These are phyloP conservation scores for Coprinopsis cinerea DNA, from an alignment of 768 basidiomycete species.

Conservation along the genomic window DNA sequence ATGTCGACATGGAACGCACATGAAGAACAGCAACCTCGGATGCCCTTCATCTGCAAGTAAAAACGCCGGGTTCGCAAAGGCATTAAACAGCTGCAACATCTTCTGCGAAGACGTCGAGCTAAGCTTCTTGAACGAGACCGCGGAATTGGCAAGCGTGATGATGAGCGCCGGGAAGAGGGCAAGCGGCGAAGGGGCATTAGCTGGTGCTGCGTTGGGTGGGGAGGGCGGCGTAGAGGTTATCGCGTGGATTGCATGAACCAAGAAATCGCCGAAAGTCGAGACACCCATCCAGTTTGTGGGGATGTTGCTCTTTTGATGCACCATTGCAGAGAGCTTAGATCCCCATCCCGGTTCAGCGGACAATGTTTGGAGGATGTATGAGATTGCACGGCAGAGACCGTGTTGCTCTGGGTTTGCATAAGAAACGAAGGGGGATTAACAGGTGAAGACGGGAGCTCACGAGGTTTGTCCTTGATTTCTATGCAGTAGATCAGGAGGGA, in stretches of 20 bases:
- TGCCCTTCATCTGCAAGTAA: constrained; percentile 92
- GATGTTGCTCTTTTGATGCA: constrained; percentile 58
- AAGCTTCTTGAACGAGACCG: constrained; percentile 80
- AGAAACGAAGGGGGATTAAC: constrained; percentile 4
- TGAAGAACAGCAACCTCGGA: constrained; percentile 86
- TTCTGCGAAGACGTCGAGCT: constrained; percentile 77
- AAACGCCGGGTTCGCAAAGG: constrained; percentile 87
- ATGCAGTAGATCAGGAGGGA: constrained; percentile 77
- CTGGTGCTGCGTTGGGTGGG: constrained; percentile 82
- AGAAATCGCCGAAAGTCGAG: constrained; percentile 79
- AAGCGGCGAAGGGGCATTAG: too few relatives aligned
- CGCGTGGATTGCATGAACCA: constrained; percentile 82
- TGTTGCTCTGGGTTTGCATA: constrained; percentile 64
- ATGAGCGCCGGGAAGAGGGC: constrained; percentile 90
- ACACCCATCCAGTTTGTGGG: constrained; percentile 72
- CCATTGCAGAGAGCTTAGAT: constrained; percentile 53
- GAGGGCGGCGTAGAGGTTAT: too few relatives aligned
- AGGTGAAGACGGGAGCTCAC: constrained; percentile 38
- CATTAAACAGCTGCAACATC: constrained; percentile 82
- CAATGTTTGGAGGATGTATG: constrained; percentile 87
- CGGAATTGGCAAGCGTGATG: constrained; percentile 82
- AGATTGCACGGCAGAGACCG: constrained; percentile 81
- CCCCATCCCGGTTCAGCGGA: constrained; percentile 83
- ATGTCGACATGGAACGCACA: constrained; percentile 40
- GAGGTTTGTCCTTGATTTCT: constrained; percentile 90